Evolutionary conservation across 805 yeast genomes (phyloP), one percentile per base, ranked within the genome.

Genomic region (Saccharomycopsis malanga): DNA sequence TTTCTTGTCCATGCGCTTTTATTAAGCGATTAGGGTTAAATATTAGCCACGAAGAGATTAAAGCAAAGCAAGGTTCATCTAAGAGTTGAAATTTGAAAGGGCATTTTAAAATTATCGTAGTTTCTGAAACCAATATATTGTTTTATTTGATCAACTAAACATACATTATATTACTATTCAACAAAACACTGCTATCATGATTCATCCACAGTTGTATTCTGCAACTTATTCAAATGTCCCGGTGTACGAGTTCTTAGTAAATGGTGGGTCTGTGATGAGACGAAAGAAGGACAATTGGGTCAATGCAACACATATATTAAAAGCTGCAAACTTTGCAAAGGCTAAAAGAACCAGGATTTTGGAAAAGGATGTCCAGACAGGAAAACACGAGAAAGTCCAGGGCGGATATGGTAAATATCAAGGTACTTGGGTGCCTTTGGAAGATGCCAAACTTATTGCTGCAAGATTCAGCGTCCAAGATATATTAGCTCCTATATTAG

Each of bases 331-430:
- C 61, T 88, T 88, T 62, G 95, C 96, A 52, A 89, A 89, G 65
- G 96, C 97, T 1, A 87, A 85, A 62, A 70, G 98, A 55, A 89
- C 97, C 17, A 81, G 95, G 57, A 87, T 89, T 53, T 72, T 89
- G 56, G 98, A 89, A 61, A 79, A 83, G 58, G 96, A 89, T 54
- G 95, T 91, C n/a, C 96, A 91, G 60, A 76, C 74, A 36, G 95
- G 95, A 4, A 66, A 71, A 17, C 97, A 89, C 62, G 96, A 89
- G 58, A 91, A 91, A 62, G 87, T 89, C 20, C 98, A 89, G 64
- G 98, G 98, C 53, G 98, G 98, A 2, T 89, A 88, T 61, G 98
- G 98, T 45, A 82, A 89, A 60, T 91, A 88, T 64, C 98, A 91
- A 64, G 97, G 96, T 15, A 89, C 97, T 2, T 89, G 96, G 96